Conservation (phyloP, 2,329 filamentous ascomycete species). For the Alternaria hordeiaustralica region DNA sequence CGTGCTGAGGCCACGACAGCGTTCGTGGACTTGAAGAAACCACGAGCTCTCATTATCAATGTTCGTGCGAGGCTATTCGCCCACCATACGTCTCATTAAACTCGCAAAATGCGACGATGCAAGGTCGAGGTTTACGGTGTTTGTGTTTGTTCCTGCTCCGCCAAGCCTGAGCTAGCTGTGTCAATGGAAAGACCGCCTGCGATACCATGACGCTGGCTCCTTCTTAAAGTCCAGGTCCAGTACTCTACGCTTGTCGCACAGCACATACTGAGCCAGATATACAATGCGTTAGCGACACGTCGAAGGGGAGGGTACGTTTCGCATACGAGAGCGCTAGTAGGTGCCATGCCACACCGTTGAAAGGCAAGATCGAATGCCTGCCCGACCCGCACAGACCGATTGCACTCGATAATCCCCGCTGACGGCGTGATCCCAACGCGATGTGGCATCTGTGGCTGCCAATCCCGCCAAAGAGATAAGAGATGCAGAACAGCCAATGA, state of each 20-base stretch:
- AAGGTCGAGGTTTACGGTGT: not conserved
- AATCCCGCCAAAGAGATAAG: slow-evolving; percentile 26
- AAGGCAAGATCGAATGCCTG: not conserved
- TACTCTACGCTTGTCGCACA: not conserved
- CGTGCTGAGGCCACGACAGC: too few relatives aligned
- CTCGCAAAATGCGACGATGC: not conserved
- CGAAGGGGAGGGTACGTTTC: not conserved
- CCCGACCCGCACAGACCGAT: not conserved
- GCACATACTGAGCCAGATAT: not conserved
- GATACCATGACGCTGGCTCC: not conserved
- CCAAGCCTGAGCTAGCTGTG: not conserved
- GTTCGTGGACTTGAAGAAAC: too few relatives aligned
- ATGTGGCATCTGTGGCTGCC: not conserved
- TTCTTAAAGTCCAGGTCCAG: not conserved
- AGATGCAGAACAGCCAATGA: slow-evolving; percentile 8
- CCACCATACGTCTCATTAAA: not conserved
- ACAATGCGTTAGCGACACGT: not conserved
- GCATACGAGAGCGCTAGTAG: not conserved
- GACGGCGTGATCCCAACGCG: not conserved
- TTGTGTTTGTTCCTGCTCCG: not conserved
- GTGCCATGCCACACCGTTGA: not conserved
- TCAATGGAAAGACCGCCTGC: not conserved
- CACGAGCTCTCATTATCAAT: too few relatives aligned
- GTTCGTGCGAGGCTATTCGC: not conserved
- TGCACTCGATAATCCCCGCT: not conserved